Conservation (phyloP, 805 yeast genomes). For the Metschnikowia shivogae region DNA sequence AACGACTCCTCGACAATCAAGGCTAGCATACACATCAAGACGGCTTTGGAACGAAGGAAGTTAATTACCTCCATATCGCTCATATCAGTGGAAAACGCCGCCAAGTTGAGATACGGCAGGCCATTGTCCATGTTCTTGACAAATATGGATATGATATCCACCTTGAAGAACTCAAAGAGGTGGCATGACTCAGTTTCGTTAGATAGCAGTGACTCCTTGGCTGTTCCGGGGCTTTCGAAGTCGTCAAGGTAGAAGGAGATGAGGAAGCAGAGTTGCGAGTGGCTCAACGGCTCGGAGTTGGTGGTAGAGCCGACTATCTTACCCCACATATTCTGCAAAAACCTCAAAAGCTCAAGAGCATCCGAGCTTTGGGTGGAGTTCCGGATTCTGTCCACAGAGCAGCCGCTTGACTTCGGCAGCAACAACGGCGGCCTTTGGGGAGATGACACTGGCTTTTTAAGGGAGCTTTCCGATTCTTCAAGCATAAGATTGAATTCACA, state of each 20-base stretch:
- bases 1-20: conserved; percentile 31
- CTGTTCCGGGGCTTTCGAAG: conserved; percentile 2
- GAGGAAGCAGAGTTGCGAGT: conserved; percentile 25
- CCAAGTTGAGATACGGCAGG: conserved; percentile 7
- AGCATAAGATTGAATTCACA: conserved; percentile 37
- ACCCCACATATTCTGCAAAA: conserved; percentile 28
- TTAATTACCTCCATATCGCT: conserved; percentile 17
- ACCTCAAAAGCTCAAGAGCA: conserved; percentile 15
- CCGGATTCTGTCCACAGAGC: background rate
- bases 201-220: background rate
- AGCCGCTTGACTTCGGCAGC: background rate
- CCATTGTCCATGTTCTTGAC: conserved; percentile 17
- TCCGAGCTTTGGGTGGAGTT: conserved; percentile 7
- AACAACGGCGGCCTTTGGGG: background rate
- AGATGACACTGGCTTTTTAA: background rate
- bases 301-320: conserved; percentile 17
- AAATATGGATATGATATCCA: conserved; percentile 21
- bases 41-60: conserved; percentile 22
- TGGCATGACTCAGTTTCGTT: conserved; percentile 21
- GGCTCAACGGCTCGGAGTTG: conserved; percentile 20
- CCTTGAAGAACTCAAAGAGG: conserved; percentile 23
- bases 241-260: conserved; percentile 28
- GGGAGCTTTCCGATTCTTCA: conserved; percentile 18
- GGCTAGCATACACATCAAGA: conserved; percentile 28
- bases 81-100: conserved; percentile 9